Evolutionary conservation across 2,329 filamentous ascomycete species (phyloP).

Genomic region (Phaeosphaeria sp.): DNA sequence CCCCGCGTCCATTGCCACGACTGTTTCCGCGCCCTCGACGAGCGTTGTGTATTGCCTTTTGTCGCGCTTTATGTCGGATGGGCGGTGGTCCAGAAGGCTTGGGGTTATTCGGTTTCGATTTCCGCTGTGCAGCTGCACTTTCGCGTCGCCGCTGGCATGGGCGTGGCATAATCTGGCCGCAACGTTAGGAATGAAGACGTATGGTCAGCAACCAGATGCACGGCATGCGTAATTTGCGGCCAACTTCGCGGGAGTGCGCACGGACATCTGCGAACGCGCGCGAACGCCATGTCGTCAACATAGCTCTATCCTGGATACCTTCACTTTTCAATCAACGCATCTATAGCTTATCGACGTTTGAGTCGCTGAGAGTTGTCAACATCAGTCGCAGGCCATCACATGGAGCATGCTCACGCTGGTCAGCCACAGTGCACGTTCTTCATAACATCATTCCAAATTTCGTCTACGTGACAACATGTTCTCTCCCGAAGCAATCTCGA

Average conservation of each 20-base stretch:
- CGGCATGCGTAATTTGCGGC: constrained; percentile 1
- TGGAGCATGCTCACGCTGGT: not conserved
- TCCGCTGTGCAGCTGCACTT: constrained; percentile 26
- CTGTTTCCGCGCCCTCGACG: constrained; percentile 12
- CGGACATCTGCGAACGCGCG: not conserved
- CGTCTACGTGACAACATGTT: not conserved
- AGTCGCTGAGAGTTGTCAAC: too few species aligned
- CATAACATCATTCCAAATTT: not conserved
- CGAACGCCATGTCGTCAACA: not conserved
- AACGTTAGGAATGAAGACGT: not conserved
- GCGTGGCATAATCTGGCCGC: constrained; percentile 26
- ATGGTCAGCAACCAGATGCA: not conserved
- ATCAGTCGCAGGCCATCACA: too few species aligned
- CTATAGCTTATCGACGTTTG: too few species aligned
- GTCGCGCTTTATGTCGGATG: constrained; percentile 24
- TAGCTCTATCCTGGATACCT: not conserved
- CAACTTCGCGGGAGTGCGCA: not conserved
- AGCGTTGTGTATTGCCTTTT: constrained; percentile 27
- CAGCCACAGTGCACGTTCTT: not conserved
- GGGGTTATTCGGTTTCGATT: constrained; percentile 15
- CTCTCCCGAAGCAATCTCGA: not conserved
- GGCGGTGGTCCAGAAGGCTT: constrained; percentile 19
- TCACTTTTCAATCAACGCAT: not conserved
- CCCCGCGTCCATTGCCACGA: constrained; percentile 4
- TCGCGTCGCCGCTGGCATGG: constrained; percentile 34